These are phyloP conservation scores for Hevea brasiliensis DNA, from an alignment of 345 rosid genomes.

Conservation along the genomic window DNA sequence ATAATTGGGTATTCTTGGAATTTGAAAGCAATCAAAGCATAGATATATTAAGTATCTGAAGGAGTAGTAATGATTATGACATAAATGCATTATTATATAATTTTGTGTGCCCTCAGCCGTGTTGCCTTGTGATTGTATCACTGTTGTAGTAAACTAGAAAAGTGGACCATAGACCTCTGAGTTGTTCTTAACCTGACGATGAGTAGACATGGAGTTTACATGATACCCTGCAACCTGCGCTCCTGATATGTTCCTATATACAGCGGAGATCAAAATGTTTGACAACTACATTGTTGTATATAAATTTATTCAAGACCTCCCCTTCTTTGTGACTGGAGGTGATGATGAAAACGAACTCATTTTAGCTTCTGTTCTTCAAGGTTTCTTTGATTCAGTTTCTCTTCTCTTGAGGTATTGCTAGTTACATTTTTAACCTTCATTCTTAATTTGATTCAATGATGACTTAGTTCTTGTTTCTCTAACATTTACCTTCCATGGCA, in stretches of 20 bases:
- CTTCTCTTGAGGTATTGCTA: slow-evolving; percentile 70
- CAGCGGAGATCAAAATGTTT: slow-evolving; percentile 82
- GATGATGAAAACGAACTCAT: slow-evolving; percentile 85
- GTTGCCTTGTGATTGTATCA: background rate
- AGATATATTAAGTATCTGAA: background rate
- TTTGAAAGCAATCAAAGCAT: too few relatives aligned
- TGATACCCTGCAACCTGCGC: background rate
- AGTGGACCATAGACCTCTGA: background rate
- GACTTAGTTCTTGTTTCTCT: slow-evolving; percentile 3
- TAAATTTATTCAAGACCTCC: slow-evolving; percentile 83
- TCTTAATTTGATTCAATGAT: background rate
- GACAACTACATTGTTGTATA: slow-evolving; percentile 69
- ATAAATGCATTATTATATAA: background rate
- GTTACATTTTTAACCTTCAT: background rate
- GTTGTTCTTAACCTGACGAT: background rate
- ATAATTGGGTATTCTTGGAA: background rate
- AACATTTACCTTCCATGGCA: slow-evolving; percentile 5
- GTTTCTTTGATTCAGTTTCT: slow-evolving; percentile 74
- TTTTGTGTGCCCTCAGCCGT: background rate
- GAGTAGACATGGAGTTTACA: background rate
- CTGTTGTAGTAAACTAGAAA: background rate
- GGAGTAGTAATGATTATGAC: background rate
- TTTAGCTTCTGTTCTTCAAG: slow-evolving; percentile 75
- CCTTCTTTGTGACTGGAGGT: slow-evolving; percentile 86
- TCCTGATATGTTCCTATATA: slow-evolving; percentile 22